These are phyloP conservation scores for Trichoderma oligosporum DNA, from an alignment of 2,329 filamentous ascomycete species.

Conservation along the genomic window DNA sequence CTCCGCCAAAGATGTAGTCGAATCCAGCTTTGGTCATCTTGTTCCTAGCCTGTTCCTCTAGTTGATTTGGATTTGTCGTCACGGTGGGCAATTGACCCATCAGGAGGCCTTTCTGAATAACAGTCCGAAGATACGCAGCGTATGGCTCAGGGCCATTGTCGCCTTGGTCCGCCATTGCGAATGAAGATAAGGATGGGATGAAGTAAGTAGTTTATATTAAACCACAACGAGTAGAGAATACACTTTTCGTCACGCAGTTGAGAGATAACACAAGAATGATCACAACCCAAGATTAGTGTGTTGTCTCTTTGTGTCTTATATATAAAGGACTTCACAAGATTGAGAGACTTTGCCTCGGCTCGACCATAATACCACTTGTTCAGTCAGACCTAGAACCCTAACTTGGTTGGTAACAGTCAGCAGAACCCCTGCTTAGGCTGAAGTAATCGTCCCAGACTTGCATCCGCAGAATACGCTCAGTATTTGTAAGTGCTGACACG, in stretches of 20 bases:
- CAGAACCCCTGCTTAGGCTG: neutral
- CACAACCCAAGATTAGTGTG: too few species aligned
- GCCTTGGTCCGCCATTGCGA: constrained; percentile 21
- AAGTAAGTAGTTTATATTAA: neutral
- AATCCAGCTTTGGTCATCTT: constrained; percentile 47
- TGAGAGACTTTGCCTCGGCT: constrained; percentile 12
- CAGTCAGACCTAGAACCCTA: neutral
- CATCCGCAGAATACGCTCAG: too few species aligned
- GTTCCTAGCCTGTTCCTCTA: constrained; percentile 53
- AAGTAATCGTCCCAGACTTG: too few species aligned
- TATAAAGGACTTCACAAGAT: too few species aligned
- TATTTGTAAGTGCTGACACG: too few species aligned
- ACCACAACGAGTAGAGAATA: too few species aligned
- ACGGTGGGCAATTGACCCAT: constrained; percentile 46
- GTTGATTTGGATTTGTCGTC: constrained; percentile 55
- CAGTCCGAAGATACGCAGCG: constrained; percentile 42
- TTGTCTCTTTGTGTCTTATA: too few species aligned
- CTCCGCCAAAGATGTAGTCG: constrained; percentile 60
- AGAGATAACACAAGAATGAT: too few species aligned
- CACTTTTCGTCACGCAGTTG: too few species aligned
- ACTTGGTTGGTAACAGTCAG: neutral
- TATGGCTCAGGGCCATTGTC: constrained; percentile 30
- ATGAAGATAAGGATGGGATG: neutral
- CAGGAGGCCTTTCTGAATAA: constrained; percentile 52
- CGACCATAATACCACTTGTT: neutral